A percentile compares a stretch with the other conserved stretches of the same genome.
Evolutionary conservation across 345 rosid species (phyloP).

Genomic region (Microthlaspi erraticum): DNA sequence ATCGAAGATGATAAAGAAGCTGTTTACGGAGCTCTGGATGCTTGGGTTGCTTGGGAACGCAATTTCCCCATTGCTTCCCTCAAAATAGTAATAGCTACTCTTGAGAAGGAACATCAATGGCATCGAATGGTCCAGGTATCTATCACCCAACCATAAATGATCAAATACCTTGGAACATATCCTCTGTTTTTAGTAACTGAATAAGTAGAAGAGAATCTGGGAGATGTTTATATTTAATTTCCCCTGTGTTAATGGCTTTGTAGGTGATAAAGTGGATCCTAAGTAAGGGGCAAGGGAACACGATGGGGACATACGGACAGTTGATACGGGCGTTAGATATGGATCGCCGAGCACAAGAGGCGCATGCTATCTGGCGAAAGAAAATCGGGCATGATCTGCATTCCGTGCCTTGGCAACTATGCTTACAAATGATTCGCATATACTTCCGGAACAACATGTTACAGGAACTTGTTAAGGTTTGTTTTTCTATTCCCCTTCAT

Average conservation of each 20-base stretch:
- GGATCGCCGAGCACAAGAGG: constrained; percentile 93
- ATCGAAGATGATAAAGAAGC: constrained; percentile 80
- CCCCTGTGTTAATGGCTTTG: neutral
- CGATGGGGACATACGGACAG: constrained; percentile 80
- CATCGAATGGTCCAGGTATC: constrained; percentile 86
- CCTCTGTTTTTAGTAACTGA: neutral
- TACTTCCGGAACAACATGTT: constrained; percentile 88
- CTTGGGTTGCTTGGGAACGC: constrained; percentile 97
- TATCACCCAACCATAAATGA: constrained; percentile 11
- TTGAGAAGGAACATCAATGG: constrained; percentile 90
- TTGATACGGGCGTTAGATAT: constrained; percentile 79
- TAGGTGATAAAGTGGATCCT: constrained; percentile 98
- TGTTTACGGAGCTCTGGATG: constrained; percentile 89
- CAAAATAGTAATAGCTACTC: constrained; percentile 65
- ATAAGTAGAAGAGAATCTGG: neutral
- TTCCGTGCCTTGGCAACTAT: constrained; percentile 91
- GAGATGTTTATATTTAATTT: constrained; percentile 1
- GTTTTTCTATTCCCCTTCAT: constrained; percentile 4
- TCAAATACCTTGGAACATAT: neutral
- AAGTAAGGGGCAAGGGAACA: constrained; percentile 95
- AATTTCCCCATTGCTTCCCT: constrained; percentile 80
- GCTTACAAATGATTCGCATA: constrained; percentile 71
- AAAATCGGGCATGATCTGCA: constrained; percentile 78
- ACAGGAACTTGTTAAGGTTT: constrained; percentile 75
- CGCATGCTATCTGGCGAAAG: constrained; percentile 79